Evolutionary conservation across 192 early-diverging fungal genomes (phyloP).

Genomic region (Dissophora globulifera): DNA sequence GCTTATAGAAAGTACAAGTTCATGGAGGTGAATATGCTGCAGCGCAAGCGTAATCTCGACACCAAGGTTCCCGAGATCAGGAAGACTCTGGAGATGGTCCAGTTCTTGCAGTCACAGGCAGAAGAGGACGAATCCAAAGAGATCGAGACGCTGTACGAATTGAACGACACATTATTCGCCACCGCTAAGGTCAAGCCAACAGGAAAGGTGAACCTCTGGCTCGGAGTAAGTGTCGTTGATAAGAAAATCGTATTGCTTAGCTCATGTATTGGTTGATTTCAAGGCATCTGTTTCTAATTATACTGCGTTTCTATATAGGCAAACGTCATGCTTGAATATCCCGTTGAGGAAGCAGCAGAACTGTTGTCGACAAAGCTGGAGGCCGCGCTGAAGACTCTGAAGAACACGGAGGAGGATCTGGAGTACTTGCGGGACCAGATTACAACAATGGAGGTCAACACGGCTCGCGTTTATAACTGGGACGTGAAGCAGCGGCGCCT

Average conservation of each 20-base stretch:
- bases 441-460: slow-evolving; percentile 99
- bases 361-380: slow-evolving; percentile 81
- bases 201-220: slow-evolving; percentile 91
- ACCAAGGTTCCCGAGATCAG: slow-evolving; percentile 96
- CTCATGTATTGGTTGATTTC: too few species aligned
- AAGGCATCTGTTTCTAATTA: too few species aligned
- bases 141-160: slow-evolving; percentile 87
- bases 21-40: slow-evolving; percentile 93
- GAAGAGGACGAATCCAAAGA: slow-evolving; percentile 68
- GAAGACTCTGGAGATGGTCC: slow-evolving; percentile 90
- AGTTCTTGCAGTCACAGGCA: slow-evolving; percentile 71
- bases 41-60: slow-evolving; percentile 85
- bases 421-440: slow-evolving; percentile 96
- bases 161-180: slow-evolving; percentile 95
- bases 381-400: slow-evolving; percentile 76
- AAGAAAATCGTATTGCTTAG: too few species aligned
- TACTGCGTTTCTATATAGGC: too few species aligned
- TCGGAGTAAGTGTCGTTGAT: slow-evolving; percentile 81
- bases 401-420: slow-evolving; percentile 88
- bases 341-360: slow-evolving; percentile 84
- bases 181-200: slow-evolving; percentile 82
- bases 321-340: slow-evolving; percentile 98
- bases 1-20: slow-evolving; percentile 92
- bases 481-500: slow-evolving; percentile 88
- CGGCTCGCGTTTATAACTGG: slow-evolving; percentile 97